Base-by-base conservation (phyloP, 192 early-diverging fungal genomes). In the Geosiphon pyriformis region DNA sequence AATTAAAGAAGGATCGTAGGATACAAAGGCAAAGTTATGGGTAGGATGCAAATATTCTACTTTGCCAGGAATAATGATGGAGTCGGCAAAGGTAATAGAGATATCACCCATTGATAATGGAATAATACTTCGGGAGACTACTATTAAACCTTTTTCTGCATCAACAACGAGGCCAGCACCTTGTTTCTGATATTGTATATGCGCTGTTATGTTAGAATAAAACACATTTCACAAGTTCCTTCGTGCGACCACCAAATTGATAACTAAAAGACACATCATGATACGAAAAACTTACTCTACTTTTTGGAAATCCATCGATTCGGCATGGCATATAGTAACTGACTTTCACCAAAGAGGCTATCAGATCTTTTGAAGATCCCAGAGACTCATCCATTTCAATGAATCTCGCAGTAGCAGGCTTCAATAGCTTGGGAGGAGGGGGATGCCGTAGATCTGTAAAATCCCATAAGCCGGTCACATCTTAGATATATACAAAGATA, bases 91-190 rank as follows among this genome's bases (percentile, higher is more conserved):
- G 0, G 90, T 92, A 33, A 98, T 76, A 42, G 81, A 80, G 29
- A 94, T 79, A 58, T 94, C 90, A 30, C 92, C 90, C 52, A 92
- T 73, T 30, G 78, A 81, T 68, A 90, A 83, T 0, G 89, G 88
- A 10, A 98, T 86, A 20, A 90, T 89, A 59, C 88, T 85, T 20
- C 93, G 87, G 51, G 88, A 84, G 55, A 89, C 89, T 12, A 94
- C 80, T 26, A 96, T 88, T 46, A 98, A 70, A 4, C 93, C 93
- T 37, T 79, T 81, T 59, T 86, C 76, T 1, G 83, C 87, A 47
- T 93, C 90, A 0, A 95, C 78, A 2, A 95, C 80, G 8, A 94
- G 75, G n/a, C 92, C 92, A 0, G 84, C 81, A 10, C 93, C 95
- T 59, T 82, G 83, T 65, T 70, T 76, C 31, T n/a, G n/a, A n/a